Base-by-base conservation (phyloP, 1,284 basidiomycete genomes). In the Ceratobasidium sp. region DNA sequence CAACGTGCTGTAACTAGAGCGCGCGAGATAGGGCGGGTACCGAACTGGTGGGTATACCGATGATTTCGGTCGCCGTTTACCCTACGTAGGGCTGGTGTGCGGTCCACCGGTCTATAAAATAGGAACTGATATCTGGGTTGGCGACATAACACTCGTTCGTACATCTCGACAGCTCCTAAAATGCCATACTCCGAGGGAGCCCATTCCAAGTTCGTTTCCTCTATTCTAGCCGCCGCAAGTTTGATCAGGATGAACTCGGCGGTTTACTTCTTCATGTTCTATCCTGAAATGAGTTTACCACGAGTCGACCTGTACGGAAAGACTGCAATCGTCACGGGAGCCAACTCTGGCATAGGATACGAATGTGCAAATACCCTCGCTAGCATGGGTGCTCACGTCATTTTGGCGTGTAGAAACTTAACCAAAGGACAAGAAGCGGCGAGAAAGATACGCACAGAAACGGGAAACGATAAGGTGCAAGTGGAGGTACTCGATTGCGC, bases 331-430 rank as follows among this genome's bases (percentile, higher is more conserved):
- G 61, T 74, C 18, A 75, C 74, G 4, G 43, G 43, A 3, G 43
- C 43, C 16, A 45, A 72, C 50, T 57, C 71, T 34, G 75, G 75
- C 3, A 60, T 76, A 46, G 75, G 75, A n/a, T 57, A 67, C 16
- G 75, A 76, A 43, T 71, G 58, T 16, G 65, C 73, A 3, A 60
- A 53, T 28, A 26, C 39, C 6, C 70, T 76, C 2, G 75, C 73
- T 14, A 43, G 72, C 3, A 48, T 61, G 45, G 75, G 75, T 23
- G 75, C 75, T 32, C 58, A 60, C 14, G 73, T 76, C 21, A 59
- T 73, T n/a, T 59, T 76, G 6, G 58, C 71, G 3, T 76, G 73
- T 53, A 57, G 75, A 5, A 48, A 67, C 43, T 28, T 32, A 8
- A n/a, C 21, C 23, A 72, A 61, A 34, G 75, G 71, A 6, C 21